phyloP scores from a whole-genome alignment of 1,139 yeast species.

The Arxiozyma slooffiae region DNA sequence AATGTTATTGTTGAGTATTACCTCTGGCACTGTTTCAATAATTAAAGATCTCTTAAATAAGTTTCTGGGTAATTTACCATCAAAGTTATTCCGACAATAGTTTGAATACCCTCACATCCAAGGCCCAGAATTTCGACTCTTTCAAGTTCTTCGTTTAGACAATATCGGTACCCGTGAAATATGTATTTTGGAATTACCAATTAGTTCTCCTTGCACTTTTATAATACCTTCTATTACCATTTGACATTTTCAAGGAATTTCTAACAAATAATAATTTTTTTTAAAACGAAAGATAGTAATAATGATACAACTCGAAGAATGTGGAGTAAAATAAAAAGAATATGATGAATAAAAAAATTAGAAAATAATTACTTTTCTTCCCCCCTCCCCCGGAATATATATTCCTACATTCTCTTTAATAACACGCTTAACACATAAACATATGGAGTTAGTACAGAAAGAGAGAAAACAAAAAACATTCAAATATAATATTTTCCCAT shows the following conservation, averaged over 20 bases:
- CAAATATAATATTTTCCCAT: neutral
- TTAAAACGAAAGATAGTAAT: too few species aligned
- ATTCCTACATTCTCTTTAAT: too few species aligned
- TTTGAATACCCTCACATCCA: neutral
- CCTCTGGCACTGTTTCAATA: neutral
- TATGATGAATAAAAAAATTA: too few species aligned
- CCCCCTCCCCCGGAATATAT: too few species aligned
- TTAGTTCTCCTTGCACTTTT: neutral
- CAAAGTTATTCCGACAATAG: too few species aligned
- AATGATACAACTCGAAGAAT: neutral
- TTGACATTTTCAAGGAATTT: neutral
- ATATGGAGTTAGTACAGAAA: constrained; percentile 17
- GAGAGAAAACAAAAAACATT: constrained; percentile 9
- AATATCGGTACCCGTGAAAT: too few species aligned
- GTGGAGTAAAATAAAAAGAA: too few species aligned
- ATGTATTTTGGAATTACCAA: neutral
- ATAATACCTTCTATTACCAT: too few species aligned
- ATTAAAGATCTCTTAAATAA: neutral
- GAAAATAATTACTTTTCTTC: too few species aligned
- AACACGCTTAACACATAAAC: constrained; percentile 6
- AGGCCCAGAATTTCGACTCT: neutral
- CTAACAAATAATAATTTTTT: neutral
- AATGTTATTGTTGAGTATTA: neutral
- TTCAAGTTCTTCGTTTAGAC: too few species aligned
- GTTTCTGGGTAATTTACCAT: neutral